Conservation (phyloP, 805 yeast species). For the Teunomyces cretensis region DNA sequence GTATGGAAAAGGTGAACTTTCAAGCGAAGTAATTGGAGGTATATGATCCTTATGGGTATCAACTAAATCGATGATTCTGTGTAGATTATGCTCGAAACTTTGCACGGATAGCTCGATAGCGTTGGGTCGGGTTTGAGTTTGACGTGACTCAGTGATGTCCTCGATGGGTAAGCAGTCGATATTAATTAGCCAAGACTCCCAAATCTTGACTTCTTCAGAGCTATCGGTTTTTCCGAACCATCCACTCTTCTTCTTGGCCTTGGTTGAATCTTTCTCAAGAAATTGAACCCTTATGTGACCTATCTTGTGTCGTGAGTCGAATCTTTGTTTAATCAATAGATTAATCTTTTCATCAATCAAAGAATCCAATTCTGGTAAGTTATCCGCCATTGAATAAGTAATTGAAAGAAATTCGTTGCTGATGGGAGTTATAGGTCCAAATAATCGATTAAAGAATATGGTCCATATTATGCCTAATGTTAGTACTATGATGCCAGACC, state of each 20-base stretch:
- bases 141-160: slow-evolving; percentile 7
- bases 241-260: slow-evolving; percentile 43
- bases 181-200: slow-evolving; percentile 73
- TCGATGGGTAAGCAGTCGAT: slow-evolving; percentile 44
- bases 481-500: background rate
- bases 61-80: slow-evolving; percentile 49
- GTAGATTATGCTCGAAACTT: slow-evolving; percentile 41
- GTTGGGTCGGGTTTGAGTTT: slow-evolving; percentile 9
- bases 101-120: slow-evolving; percentile 34
- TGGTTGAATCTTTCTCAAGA: slow-evolving; percentile 37
- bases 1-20: slow-evolving; percentile 62
- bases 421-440: slow-evolving; percentile 61
- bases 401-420: slow-evolving; percentile 56
- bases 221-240: slow-evolving; percentile 50
- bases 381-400: slow-evolving; percentile 54
- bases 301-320: slow-evolving; percentile 18
- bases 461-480: slow-evolving; percentile 57
- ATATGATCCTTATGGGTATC: slow-evolving; percentile 63
- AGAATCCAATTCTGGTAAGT: slow-evolving; percentile 49
- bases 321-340: slow-evolving; percentile 28
- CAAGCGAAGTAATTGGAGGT: slow-evolving; percentile 71
- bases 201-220: slow-evolving; percentile 45
- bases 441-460: slow-evolving; percentile 65
- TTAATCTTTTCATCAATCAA: slow-evolving; percentile 38
- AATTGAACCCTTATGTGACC: slow-evolving; percentile 41